Base-by-base conservation (phyloP, 2,329 filamentous ascomycete species). In the Phyllosticta capitalensis region DNA sequence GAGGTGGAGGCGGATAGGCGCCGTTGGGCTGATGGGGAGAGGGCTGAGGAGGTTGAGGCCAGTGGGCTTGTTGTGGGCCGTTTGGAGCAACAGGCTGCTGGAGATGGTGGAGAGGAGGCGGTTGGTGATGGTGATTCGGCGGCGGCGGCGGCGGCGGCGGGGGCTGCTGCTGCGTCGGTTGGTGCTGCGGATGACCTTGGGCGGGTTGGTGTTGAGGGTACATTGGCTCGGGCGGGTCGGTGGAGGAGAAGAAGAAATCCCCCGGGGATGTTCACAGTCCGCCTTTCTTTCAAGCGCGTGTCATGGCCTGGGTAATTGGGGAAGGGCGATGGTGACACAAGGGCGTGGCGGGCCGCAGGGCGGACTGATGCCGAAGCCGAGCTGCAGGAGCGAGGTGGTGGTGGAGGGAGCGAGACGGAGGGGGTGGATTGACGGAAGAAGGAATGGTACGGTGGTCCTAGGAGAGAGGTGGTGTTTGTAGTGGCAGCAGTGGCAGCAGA, bases 101-200 rank as follows among this genome's bases (percentile, higher is more conserved):
- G 30, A 38, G 30, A 38, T 30, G 48, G 20, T 6, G 48, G 14
- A 24, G 54, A 10, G 51, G 50, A 19, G 50, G 56, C 26, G 45
- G 55, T 21, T 28, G 28, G 53, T 33, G 60, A 12, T 49, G 51
- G 56, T 59, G 54, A 52, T 62, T 54, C 20, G 54, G 21, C 20
- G 61, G 53, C 52, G 63, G 63, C 21, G 65, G 61, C 17, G 65
- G 65, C 20, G 56, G 54, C 51, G 63, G 63, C 55, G 58, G 61
- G 17, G 50, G 62, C 24, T 59, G 57, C 53, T 63, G 61, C 49
- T 58, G 52, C 48, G 57, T 59, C 69, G 70, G 72, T 63, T 73
- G 71, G 30, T 71, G 67, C 61, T 70, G 60, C 71, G 30, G 66
- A 65, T 72, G 71, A 64, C 70, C 71, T 62, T 70, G 71, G 67